Percentiles rank a stretch among this genome's conserved stretches.
These are phyloP conservation scores for Clathrus columnatus DNA, from an alignment of 768 basidiomycete species.

Conservation along the genomic window DNA sequence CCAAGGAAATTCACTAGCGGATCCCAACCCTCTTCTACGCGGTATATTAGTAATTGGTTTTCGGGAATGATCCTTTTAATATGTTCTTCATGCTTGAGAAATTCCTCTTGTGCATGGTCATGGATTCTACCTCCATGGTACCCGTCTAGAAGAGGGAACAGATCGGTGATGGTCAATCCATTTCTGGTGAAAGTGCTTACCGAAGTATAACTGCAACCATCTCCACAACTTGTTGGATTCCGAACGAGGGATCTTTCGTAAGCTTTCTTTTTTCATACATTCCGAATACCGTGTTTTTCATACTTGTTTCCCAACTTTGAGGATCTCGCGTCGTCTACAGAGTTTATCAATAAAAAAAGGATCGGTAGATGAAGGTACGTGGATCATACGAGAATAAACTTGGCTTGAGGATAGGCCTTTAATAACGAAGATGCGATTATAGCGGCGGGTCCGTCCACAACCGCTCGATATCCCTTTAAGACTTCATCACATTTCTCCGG, in stretches of 20 bases:
- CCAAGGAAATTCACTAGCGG: not conserved
- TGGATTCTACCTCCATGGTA: not conserved
- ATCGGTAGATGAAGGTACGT: not conserved
- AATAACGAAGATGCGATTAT: no score
- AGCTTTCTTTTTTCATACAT: not conserved
- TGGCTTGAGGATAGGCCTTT: no score
- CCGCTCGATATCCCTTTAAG: no score
- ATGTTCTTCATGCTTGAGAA: not conserved
- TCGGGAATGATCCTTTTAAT: not conserved
- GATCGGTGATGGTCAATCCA: not conserved
- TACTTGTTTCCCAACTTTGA: not conserved
- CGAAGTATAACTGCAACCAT: not conserved
- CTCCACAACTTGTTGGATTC: not conserved
- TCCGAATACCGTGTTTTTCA: not conserved
- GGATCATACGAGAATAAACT: not conserved
- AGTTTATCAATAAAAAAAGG: not conserved
- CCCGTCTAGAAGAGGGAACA: not conserved
- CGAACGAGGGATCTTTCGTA: not conserved
- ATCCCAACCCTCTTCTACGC: conserved; percentile 1
- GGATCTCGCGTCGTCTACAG: conserved; percentile 8
- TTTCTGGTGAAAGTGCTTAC: not conserved
- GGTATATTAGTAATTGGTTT: not conserved
- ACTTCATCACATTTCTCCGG: no score
- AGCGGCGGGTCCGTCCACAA: no score
- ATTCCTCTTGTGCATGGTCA: not conserved